A percentile compares a stretch with the other conserved stretches of the same genome.
These are phyloP conservation scores for Pyronema omphalodes DNA, from an alignment of 495 filamentous ascomycete species.

Conservation along the genomic window DNA sequence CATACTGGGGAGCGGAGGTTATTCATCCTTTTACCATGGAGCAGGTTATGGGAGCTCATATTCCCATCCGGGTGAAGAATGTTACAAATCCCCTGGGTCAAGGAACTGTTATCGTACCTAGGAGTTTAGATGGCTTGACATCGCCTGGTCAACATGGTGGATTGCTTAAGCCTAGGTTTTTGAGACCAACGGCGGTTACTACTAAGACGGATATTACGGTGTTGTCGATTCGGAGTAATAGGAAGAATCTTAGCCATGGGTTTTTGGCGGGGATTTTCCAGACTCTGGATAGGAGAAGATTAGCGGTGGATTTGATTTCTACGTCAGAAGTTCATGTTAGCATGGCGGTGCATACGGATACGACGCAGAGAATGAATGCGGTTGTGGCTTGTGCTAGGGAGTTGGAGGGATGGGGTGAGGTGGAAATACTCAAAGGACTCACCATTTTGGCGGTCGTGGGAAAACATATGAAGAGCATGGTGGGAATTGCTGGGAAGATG, in stretches of 20 bases:
- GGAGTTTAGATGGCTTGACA: neutral
- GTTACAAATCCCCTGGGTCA: conserved; percentile 75
- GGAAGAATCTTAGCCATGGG: conserved; percentile 67
- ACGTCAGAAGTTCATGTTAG: conserved; percentile 90
- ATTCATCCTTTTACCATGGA: conserved; percentile 98
- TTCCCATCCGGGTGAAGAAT: conserved; percentile 90
- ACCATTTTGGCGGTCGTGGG: conserved; percentile 84
- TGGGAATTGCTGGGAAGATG: conserved; percentile 76
- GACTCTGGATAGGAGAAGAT: conserved; percentile 56
- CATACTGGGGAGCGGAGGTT: conserved; percentile 79
- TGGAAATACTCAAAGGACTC: conserved; percentile 73
- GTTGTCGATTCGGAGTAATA: conserved; percentile 89
- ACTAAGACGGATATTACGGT: conserved; percentile 87
- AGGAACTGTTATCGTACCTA: conserved; percentile 60
- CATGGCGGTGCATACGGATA: conserved; percentile 68
- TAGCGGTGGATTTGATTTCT: conserved; percentile 85
- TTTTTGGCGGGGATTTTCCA: conserved; percentile 84
- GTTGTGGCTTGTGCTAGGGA: conserved; percentile 49
- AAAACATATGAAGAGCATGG: conserved; percentile 85
- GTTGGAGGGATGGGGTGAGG: conserved; percentile 56
- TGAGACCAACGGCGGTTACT: conserved; percentile 74
- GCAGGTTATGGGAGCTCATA: conserved; percentile 69
- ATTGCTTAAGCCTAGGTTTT: conserved; percentile 21
- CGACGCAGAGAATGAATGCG: conserved; percentile 32
- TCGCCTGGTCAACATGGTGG: neutral